Conservation (phyloP, 2,329 filamentous ascomycete genomes). For the Lecanoromycetidae sp. region DNA sequence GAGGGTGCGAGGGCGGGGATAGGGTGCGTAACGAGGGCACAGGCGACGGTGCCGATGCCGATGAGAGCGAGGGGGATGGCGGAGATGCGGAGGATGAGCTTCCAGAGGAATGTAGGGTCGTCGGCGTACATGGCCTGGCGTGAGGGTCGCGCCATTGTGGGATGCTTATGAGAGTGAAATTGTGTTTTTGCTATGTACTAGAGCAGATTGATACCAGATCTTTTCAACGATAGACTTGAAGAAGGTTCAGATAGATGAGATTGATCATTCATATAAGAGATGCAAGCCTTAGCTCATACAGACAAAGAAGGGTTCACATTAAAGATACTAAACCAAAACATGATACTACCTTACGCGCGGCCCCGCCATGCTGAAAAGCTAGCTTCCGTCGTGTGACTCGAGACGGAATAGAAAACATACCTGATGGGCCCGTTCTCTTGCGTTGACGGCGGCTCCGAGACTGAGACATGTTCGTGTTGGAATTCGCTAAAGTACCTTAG, state of each 20-base stretch:
- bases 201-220: no score
- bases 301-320: no score
- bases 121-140: neutral
- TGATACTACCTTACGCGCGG: no score
- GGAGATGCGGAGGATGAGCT: slow-evolving; percentile 11
- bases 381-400: no score
- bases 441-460: no score
- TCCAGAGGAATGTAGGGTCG: slow-evolving; percentile 12
- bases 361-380: no score
- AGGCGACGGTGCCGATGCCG: slow-evolving; percentile 8
- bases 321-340: no score
- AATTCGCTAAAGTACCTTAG: no score
- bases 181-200: neutral
- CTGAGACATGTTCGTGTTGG: no score
- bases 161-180: neutral
- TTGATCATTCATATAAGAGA: neutral
- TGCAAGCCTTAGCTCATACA: neutral
- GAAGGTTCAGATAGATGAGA: neutral
- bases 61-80: slow-evolving; percentile 6
- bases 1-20: neutral
- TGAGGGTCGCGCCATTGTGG: slow-evolving; percentile 4
- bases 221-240: no score
- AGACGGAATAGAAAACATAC: no score
- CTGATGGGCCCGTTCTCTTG: no score
- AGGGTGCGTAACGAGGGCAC: neutral